Conservation (phyloP, 2,329 filamentous ascomycete species). For the Juglanconis juglandina region DNA sequence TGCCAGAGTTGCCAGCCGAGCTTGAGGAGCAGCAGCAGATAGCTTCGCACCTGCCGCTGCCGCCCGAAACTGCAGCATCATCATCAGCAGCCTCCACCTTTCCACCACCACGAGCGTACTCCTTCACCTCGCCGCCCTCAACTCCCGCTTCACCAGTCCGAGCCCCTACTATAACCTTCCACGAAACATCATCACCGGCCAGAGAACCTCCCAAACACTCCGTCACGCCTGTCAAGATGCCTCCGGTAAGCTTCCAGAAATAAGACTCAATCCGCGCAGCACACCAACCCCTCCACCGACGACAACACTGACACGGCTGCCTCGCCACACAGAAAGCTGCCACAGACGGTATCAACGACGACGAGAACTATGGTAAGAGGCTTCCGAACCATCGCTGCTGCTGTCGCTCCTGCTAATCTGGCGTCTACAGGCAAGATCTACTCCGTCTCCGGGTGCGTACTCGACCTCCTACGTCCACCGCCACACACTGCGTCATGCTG, state of each 20-base stretch:
- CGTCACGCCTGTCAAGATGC: conserved; percentile 44
- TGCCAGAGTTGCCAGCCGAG: conserved; percentile 20
- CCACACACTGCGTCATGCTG: not conserved
- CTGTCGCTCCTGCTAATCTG: conserved; percentile 7
- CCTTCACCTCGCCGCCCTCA: conserved; percentile 28
- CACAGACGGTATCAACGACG: conserved; percentile 35
- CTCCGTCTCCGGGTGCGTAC: conserved; percentile 59
- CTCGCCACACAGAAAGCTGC: conserved; percentile 28
- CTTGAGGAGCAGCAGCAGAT: conserved; percentile 23
- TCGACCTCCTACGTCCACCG: conserved; percentile 17
- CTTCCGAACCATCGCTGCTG: not conserved
- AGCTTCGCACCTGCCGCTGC: conserved; percentile 36
- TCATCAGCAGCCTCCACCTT: conserved; percentile 17
- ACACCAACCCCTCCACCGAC: conserved; percentile 3
- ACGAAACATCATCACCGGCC: conserved; percentile 27
- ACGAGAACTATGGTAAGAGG: conserved; percentile 37
- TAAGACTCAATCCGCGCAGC: conserved; percentile 8
- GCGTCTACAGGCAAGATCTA: conserved; percentile 53
- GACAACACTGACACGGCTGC: conserved; percentile 18
- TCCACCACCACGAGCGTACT: conserved; percentile 29
- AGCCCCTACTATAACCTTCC: conserved; percentile 17
- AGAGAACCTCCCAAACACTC: conserved; percentile 24
- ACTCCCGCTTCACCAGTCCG: conserved; percentile 25
- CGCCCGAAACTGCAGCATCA: conserved; percentile 38
- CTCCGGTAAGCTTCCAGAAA: conserved; percentile 46